phyloP scores from a whole-genome alignment of 1,139 yeast genomes.

The Hyphopichia wangnamkhiaoensis region DNA sequence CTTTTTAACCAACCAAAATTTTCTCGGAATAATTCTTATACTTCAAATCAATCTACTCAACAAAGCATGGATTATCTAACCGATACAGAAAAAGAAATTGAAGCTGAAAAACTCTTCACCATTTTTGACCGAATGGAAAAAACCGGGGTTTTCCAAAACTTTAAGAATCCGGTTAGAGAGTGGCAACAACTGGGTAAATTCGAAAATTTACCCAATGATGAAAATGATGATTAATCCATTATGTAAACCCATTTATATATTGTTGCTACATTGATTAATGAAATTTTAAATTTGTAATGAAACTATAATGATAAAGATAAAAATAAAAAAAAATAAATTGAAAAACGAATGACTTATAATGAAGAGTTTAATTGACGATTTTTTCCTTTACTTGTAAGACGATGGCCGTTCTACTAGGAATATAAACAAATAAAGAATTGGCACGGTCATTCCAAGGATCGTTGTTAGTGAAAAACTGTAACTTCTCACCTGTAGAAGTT shows the following conservation, averaged over 20 bases:
- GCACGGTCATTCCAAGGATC: conserved; percentile 78
- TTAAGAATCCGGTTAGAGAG: conserved; percentile 42
- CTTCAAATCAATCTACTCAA: not conserved
- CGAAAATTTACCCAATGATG: conserved; percentile 18
- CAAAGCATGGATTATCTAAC: conserved; percentile 23
- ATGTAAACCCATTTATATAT: not conserved
- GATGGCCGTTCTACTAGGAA: conserved; percentile 80
- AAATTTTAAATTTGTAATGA: not conserved
- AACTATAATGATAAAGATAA: not conserved
- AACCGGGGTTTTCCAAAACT: conserved; percentile 43
- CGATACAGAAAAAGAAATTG: conserved; percentile 54
- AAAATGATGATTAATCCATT: not conserved
- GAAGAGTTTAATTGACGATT: conserved; percentile 7
- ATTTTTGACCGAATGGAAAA: conserved; percentile 51
- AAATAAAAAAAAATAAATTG: not conserved
- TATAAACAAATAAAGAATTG: conserved; percentile 77
- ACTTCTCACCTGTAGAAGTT: conserved; percentile 35
- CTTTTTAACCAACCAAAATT: conserved; percentile 1
- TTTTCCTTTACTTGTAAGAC: conserved; percentile 47
- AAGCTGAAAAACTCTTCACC: conserved; percentile 52
- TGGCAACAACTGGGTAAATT: conserved; percentile 38
- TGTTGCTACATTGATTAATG: too few species aligned
- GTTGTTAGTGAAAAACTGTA: conserved; percentile 65
- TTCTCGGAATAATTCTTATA: not conserved
- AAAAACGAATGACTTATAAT: not conserved